Evolutionary conservation across 768 basidiomycete genomes (phyloP), one percentile per base, ranked within the genome.

Genomic region (Basidioascus undulatus): DNA sequence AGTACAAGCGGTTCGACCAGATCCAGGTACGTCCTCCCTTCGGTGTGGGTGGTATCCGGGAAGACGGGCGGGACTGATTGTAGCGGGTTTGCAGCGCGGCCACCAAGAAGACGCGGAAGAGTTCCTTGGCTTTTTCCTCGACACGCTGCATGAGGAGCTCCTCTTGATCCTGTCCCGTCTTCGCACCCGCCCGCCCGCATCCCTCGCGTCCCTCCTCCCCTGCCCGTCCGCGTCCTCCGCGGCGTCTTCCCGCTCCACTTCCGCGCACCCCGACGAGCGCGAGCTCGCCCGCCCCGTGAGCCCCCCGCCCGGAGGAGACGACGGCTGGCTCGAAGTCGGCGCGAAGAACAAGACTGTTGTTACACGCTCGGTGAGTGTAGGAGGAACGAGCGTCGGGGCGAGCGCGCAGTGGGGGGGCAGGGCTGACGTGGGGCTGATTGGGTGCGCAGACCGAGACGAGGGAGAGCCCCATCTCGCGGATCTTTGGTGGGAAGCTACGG

Each of bases 41-140:
- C 10, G 39, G n/a, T n/a, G n/a, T n/a, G n/a, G n/a, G n/a, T n/a
- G n/a, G n/a, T n/a, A n/a, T n/a, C n/a, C n/a, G n/a, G n/a, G n/a
- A n/a, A n/a, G n/a, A n/a, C n/a, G 39, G 24, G 31, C 28, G 12
- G 11, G 27, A 38, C 44, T 39, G 51, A 32, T 28, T 41, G 32
- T 46, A 19, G 18, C 47, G 25, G 5, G 35, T 24, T 24, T 24
- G 5, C 48, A 83, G 70, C 72, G 80, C 28, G 86, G 86, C 0
- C 80, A 84, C 44, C 89, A 98, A 60, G 89, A 98, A 56, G 89
- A 98, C 44, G 89, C 87, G 9, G 87, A 98, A 57, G 89, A 98
- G 58, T 96, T 92, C 57, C 64, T 96, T n/a, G 89, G 89, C 3
- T 94, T 92, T 61, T 89, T 82, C 60, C 65, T 94, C 20, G 84